Percentiles rank a stretch among this genome's conserved stretches.
Conservation (phyloP, 2,329 filamentous ascomycete genomes). For the Cladosporium austrohemisphaericum region DNA sequence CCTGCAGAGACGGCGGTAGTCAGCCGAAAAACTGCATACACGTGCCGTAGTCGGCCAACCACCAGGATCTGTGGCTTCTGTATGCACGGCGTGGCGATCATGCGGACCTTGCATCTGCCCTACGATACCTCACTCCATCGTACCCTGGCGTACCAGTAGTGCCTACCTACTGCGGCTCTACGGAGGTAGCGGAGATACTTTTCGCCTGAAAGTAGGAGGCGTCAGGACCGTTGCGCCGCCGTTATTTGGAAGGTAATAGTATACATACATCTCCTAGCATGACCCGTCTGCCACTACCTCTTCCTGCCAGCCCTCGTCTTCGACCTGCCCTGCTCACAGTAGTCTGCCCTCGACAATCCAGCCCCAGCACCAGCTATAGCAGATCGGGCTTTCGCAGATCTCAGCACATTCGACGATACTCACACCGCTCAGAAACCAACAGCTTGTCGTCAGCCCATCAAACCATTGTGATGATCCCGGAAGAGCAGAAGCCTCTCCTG, state of each 20-base stretch:
- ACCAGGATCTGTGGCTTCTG: no score
- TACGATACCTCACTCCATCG: neutral
- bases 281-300: constrained; percentile 1
- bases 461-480: neutral
- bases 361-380: neutral
- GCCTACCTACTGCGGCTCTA: neutral
- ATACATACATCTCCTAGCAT: neutral
- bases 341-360: neutral
- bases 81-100: neutral
- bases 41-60: no score
- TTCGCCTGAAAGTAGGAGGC: neutral
- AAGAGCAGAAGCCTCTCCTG: constrained; percentile 5
- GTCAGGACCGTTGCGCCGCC: neutral
- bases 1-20: no score
- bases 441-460: neutral
- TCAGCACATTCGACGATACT: neutral
- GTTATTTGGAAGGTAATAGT: no score
- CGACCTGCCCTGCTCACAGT: neutral
- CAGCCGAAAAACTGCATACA: no score
- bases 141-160: neutral
- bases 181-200: neutral
- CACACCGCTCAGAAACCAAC: neutral
- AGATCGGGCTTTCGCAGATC: neutral
- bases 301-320: neutral
- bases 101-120: neutral